Evolutionary conservation across 306 rosid species (phyloP).

Genomic region (Amphicarpaea edgeworthii): DNA sequence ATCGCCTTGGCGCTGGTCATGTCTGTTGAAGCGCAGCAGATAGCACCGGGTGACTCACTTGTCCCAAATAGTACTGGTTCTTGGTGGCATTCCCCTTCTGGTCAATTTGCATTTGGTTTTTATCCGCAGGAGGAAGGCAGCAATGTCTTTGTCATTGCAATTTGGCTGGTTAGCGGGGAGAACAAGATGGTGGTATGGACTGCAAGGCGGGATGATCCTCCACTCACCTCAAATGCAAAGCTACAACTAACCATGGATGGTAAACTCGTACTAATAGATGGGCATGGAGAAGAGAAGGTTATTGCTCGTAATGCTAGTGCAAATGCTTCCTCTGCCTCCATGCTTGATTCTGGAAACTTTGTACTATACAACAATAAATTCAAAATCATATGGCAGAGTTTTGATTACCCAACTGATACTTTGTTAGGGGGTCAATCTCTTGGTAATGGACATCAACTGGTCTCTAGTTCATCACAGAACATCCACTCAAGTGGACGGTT

Average conservation of each 20-base stretch:
- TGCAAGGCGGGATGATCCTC: conserved; percentile 47
- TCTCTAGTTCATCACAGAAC: conserved; percentile 37
- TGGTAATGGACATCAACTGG: not conserved
- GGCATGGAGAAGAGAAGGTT: conserved; percentile 1
- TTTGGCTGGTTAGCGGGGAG: conserved; percentile 23
- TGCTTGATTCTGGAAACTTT: conserved; percentile 56
- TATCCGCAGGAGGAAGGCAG: conserved; percentile 3
- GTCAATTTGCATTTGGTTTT: conserved; percentile 51
- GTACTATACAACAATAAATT: conserved; percentile 14
- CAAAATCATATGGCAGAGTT: conserved; percentile 51
- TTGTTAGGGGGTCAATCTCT: conserved; percentile 44
- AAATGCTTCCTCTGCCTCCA: conserved; percentile 48
- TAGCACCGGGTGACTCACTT: conserved; percentile 28
- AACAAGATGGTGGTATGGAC: conserved; percentile 43
- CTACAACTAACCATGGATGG: conserved; percentile 44
- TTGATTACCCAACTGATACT: not conserved
- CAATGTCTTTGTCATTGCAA: conserved; percentile 40
- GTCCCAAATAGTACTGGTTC: not conserved
- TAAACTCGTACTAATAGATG: not conserved
- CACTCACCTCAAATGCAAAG: conserved; percentile 30
- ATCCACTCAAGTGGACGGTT: conserved; percentile 36
- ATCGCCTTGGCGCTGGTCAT: conserved; percentile 12
- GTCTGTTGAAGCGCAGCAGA: not conserved
- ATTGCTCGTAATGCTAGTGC: conserved; percentile 7
- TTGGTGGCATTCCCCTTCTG: conserved; percentile 41